Percentiles rank a stretch among this genome's conserved stretches.
Conservation (phyloP, 2,329 filamentous ascomycete genomes). For the Beauveria bassiana region DNA sequence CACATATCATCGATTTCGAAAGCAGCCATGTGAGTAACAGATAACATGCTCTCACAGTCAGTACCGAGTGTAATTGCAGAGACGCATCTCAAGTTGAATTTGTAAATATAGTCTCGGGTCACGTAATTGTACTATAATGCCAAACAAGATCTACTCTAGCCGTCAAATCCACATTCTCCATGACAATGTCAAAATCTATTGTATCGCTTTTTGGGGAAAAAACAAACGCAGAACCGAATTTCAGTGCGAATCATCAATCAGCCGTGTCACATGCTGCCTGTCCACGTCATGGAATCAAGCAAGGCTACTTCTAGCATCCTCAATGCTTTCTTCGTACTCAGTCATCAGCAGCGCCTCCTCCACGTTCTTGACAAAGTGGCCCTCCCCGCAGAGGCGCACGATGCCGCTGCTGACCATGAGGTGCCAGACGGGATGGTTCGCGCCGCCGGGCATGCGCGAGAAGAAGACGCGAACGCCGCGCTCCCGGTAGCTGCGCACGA, state of each 20-base stretch:
- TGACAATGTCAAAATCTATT: neutral
- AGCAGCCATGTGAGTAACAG: too few relatives aligned
- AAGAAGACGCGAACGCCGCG: slow-evolving; percentile 73
- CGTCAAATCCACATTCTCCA: neutral
- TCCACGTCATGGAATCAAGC: neutral
- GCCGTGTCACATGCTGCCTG: neutral
- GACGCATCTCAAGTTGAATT: neutral
- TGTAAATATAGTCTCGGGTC: neutral
- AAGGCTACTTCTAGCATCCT: slow-evolving; percentile 10
- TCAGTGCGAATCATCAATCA: neutral
- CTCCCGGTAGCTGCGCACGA: slow-evolving; percentile 72
- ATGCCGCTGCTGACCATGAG: slow-evolving; percentile 77
- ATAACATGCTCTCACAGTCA: too few relatives aligned
- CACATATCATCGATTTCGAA: too few relatives aligned
- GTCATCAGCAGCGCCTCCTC: slow-evolving; percentile 76
- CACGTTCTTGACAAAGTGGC: slow-evolving; percentile 75
- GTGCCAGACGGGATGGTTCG: slow-evolving; percentile 53
- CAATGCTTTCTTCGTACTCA: slow-evolving; percentile 56
- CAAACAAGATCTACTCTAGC: neutral
- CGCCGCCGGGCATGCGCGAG: slow-evolving; percentile 43
- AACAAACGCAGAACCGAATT: neutral
- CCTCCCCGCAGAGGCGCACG: slow-evolving; percentile 66
- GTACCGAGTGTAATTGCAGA: neutral
- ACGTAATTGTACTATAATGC: neutral
- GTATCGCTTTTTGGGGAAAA: neutral